Percentiles rank a stretch among this genome's conserved stretches.
Conservation (phyloP, 2,329 filamentous ascomycete species). For the Arthrobotrys iridis region DNA sequence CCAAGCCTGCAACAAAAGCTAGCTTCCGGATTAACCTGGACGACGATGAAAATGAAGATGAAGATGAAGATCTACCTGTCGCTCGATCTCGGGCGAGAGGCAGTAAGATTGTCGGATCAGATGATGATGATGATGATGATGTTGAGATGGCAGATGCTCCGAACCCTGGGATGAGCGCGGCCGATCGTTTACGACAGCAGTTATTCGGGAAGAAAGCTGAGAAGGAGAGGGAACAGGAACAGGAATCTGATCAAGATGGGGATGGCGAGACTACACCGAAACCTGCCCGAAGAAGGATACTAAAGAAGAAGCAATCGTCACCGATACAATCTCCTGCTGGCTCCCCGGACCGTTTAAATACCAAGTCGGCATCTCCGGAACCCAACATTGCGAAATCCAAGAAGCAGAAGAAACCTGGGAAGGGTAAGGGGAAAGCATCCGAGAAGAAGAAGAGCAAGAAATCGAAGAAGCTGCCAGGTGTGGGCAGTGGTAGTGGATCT, state of each 20-base stretch:
- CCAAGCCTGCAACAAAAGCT: slow-evolving; percentile 4
- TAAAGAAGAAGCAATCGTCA: slow-evolving; percentile 57
- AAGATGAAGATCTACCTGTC: slow-evolving; percentile 40
- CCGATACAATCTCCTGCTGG: slow-evolving; percentile 30
- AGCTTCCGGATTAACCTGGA: neutral
- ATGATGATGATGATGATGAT: slow-evolving; percentile 21
- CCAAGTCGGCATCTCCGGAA: slow-evolving; percentile 60
- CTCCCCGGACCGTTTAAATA: slow-evolving; percentile 58
- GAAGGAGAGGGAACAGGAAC: neutral
- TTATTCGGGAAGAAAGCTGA: neutral
- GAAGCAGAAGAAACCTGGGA: slow-evolving; percentile 58
- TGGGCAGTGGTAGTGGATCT: slow-evolving; percentile 54
- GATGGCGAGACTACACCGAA: slow-evolving; percentile 64
- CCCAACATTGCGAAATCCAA: slow-evolving; percentile 26
- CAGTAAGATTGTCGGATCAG: slow-evolving; percentile 26
- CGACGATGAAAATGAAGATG: slow-evolving; percentile 35
- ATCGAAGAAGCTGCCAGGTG: slow-evolving; percentile 64
- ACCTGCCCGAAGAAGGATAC: slow-evolving; percentile 62
- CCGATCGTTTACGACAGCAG: slow-evolving; percentile 28
- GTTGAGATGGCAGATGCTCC: slow-evolving; percentile 13
- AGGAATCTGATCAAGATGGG: slow-evolving; percentile 19
- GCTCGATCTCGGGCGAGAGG: slow-evolving; percentile 19
- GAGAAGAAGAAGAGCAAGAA: slow-evolving; percentile 56
- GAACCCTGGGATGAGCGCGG: slow-evolving; percentile 25
- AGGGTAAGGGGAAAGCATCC: slow-evolving; percentile 59